Conservation (phyloP, 371 early-diverging fungal genomes). For the Homolaphlyctis polyrhiza region DNA sequence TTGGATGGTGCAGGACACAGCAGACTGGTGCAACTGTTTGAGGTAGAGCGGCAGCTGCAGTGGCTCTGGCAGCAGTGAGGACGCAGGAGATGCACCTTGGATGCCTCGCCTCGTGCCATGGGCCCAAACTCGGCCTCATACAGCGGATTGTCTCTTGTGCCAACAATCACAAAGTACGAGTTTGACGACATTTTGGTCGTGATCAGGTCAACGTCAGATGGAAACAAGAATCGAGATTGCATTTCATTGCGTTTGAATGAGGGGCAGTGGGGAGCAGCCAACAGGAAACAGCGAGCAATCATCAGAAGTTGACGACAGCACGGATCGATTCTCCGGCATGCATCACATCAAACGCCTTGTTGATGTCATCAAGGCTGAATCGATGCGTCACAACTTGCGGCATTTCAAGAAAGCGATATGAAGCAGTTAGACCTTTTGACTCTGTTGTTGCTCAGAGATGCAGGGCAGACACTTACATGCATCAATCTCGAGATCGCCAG, state of each 20-base stretch:
- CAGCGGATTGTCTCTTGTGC: conserved; percentile 86
- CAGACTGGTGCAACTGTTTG: too few species aligned
- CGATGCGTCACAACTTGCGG: conserved; percentile 82
- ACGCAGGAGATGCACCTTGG: not conserved
- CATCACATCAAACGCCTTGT: conserved; percentile 90
- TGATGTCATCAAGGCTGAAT: conserved; percentile 75
- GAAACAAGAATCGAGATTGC: too few species aligned
- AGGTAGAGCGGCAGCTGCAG: too few species aligned
- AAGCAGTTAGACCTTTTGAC: not conserved
- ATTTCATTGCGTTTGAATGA: too few species aligned
- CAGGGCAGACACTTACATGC: too few species aligned
- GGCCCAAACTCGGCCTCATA: conserved; percentile 85
- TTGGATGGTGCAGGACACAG: too few species aligned
- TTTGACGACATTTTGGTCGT: conserved; percentile 63
- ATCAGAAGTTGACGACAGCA: conserved; percentile 10
- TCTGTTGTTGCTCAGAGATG: conserved; percentile 7
- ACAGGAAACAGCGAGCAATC: too few species aligned
- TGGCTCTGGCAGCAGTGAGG: too few species aligned
- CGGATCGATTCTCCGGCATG: conserved; percentile 44
- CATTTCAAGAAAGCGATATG: conserved; percentile 1
- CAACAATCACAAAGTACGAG: conserved; percentile 91
- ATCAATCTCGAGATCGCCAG: conserved; percentile 83
- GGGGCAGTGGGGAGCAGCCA: too few species aligned
- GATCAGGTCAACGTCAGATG: too few species aligned
- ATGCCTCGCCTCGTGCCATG: not conserved